Base-by-base conservation (phyloP, 345 rosid species). In the Balakata baccata region DNA sequence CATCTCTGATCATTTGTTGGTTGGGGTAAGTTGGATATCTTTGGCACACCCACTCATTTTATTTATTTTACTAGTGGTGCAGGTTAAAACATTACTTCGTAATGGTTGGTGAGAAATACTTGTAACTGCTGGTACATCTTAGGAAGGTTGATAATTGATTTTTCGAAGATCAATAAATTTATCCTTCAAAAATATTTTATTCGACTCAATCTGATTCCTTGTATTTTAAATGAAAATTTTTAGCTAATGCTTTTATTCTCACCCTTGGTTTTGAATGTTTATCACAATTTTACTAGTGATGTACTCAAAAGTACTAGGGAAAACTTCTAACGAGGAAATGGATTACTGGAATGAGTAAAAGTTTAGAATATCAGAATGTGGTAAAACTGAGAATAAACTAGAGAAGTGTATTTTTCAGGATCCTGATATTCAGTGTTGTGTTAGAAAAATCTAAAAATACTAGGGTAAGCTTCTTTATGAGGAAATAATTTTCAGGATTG, bases 21-120 rank as follows among this genome's bases (percentile, higher is more conserved):
- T 85, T 39, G 99, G 99, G 92, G 99, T 93, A 89, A 47, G 96
- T 79, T 64, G 59, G n/a, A 70, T 25, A 2, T 17, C 23, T 18
- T 64, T 53, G 43, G 49, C 68, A 54, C 11, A 25, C 10, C 45
- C 38, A 29, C 34, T 37, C 46, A 46, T 64, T 47, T 65, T 71
- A 16, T 76, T 23, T 46, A 22, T 41, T 3, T 47, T 16, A 57
- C 66, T 18, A 7, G 18, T 39, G 37, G 16, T n/a, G 14, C 20
- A 6, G 68, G 4, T 7, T 72, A 46, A 29, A 29, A 34, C 34
- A 46, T 34, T 47, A 49, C 12, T 14, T 29, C 3, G 16, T 25
- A 49, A 49, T 25, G 70, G 57, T 66, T 66, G 34, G 34, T 7
- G 5, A 60, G 64, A 60, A 29, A n/a, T 62, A 62, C 0, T 14